phyloP scores from a whole-genome alignment of 1,284 basidiomycete species.

The Polyporus tsugae region DNA sequence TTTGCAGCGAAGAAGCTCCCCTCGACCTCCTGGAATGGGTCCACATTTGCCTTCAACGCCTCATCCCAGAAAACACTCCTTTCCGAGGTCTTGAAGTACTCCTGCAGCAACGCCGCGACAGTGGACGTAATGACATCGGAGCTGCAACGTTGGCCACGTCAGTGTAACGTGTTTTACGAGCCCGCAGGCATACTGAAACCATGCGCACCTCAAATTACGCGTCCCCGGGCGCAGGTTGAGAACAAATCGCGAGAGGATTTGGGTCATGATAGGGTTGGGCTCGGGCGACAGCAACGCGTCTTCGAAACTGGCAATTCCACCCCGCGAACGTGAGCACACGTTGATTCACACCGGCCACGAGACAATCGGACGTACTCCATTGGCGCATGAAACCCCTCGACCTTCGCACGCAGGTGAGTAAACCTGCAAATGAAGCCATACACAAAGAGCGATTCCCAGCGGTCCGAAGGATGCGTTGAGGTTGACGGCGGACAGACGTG shows the following conservation, averaged over 20 bases:
- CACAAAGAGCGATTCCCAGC: conserved; percentile 87
- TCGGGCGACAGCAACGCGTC: conserved; percentile 74
- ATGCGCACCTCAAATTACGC: conserved; percentile 83
- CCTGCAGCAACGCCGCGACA: conserved; percentile 68
- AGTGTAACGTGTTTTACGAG: conserved; percentile 40
- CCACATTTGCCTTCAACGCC: conserved; percentile 65
- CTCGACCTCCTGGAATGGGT: conserved; percentile 70
- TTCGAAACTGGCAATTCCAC: conserved; percentile 63
- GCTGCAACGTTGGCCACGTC: conserved; percentile 54
- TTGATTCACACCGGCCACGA: background rate
- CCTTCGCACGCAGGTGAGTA: conserved; percentile 73
- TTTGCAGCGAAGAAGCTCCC: conserved; percentile 75
- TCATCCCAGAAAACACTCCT: conserved; percentile 83
- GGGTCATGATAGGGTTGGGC: conserved; percentile 73
- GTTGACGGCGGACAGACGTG: conserved; percentile 79
- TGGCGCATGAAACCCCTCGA: conserved; percentile 78
- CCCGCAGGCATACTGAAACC: conserved; percentile 38
- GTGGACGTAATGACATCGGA: conserved; percentile 80
- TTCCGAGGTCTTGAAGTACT: conserved; percentile 75
- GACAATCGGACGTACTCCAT: conserved; percentile 72
- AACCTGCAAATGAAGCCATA: conserved; percentile 85
- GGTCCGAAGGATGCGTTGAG: conserved; percentile 76
- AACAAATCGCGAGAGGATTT: conserved; percentile 76
- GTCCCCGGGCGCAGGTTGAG: conserved; percentile 81
- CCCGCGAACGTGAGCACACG: conserved; percentile 8